Percentiles rank a stretch among this genome's conserved stretches.
These are phyloP conservation scores for Aspergillus sp. DNA, from an alignment of 2,329 filamentous ascomycete species.

Conservation along the genomic window DNA sequence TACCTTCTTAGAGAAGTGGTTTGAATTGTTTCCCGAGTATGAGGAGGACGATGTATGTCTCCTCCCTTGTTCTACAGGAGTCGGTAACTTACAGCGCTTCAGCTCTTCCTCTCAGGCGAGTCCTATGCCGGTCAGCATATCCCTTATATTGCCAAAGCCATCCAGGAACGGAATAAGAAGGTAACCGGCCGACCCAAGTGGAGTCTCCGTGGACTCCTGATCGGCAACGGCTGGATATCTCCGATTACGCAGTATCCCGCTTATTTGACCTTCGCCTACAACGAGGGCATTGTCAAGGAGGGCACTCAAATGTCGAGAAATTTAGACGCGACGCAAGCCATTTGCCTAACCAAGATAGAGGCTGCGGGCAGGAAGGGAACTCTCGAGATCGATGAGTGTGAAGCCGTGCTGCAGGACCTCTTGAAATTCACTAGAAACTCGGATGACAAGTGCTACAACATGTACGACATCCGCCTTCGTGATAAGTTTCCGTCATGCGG, in stretches of 20 bases:
- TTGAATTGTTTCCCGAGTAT: constrained; percentile 81
- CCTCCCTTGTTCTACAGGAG: background rate
- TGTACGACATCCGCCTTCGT: constrained; percentile 88
- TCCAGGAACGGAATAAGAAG: constrained; percentile 76
- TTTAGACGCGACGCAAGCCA: constrained; percentile 59
- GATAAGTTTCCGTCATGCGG: constrained; percentile 78
- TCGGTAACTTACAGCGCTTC: constrained; percentile 7
- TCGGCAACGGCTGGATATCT: constrained; percentile 97
- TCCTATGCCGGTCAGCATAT: constrained; percentile 97
- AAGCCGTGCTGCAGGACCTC: constrained; percentile 64
- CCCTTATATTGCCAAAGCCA: constrained; percentile 87
- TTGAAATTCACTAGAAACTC: constrained; percentile 53
- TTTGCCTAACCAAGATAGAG: constrained; percentile 56
- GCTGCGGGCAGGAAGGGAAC: constrained; percentile 41
- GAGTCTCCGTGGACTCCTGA: constrained; percentile 76
- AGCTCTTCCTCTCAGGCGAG: constrained; percentile 93
- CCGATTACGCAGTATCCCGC: constrained; percentile 81
- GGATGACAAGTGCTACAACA: constrained; percentile 66
- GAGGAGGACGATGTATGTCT: constrained; percentile 75
- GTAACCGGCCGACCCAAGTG: constrained; percentile 44
- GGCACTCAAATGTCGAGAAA: constrained; percentile 54
- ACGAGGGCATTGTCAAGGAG: constrained; percentile 61
- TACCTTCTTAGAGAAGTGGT: constrained; percentile 84
- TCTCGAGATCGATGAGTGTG: constrained; percentile 64
- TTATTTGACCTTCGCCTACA: constrained; percentile 73